Evolutionary conservation across 345 rosid species (phyloP), one percentile per base, ranked within the genome.

Genomic region (Pelargonium nanum): DNA sequence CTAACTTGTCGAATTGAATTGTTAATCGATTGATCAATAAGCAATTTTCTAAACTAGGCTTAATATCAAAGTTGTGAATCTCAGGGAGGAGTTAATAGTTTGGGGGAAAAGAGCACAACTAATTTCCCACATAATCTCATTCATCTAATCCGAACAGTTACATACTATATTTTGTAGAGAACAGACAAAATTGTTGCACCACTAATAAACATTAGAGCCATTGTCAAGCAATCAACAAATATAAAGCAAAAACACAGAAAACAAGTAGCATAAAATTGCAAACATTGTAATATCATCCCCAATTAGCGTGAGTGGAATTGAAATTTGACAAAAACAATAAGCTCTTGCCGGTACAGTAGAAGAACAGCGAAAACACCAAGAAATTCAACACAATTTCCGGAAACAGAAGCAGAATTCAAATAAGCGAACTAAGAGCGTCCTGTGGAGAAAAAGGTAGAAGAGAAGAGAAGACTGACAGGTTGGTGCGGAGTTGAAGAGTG

Each of bases 401-500:
- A 40, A 40, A 28, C 32, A 2, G 7, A 40, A 40, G 10, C 48
- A 40, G 16, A 40, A 40, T 12, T 6, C 2, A 40, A 9, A 15
- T 6, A 0, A 40, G n/a, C n/a, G n/a, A n/a, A 40, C 15, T 12
- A 12, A 8, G 22, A 60, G 19, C 21, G 6, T 60, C 55, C 12
- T 23, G 53, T 22, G 0, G 44, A 60, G 19, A 2, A 40, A 58
- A 53, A 6, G 25, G 44, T 16, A 48, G 55, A 53, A 21, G 60
- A 53, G 20, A 19, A 53, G 0, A 19, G 6, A 64, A 4, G 6
- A 71, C 83, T 63, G n/a, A 85, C 91, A 88, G 76, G 64, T 84
- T 86, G 2, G 81, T 83, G 17, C 89, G 87, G 59, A 84, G 68
- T 21, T 82, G 76, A 65, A 75, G 68, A 63, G 96, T 88, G 68